Conservation (phyloP, 2,329 filamentous ascomycete species). For the Lecanicillium sp. region DNA sequence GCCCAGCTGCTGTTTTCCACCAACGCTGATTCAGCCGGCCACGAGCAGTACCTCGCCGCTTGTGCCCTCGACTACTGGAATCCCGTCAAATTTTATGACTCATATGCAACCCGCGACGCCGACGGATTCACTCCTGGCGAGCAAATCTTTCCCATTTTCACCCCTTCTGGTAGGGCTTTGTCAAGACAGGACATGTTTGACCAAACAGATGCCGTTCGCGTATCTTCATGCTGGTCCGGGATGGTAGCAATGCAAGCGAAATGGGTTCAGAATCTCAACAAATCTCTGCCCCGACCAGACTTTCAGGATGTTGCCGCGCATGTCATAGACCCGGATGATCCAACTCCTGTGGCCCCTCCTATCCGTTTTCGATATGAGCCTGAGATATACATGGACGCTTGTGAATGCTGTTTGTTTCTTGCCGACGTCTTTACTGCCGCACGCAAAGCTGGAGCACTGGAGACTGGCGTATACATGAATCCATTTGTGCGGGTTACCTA, state of each 20-base stretch:
- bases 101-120: constrained; percentile 61
- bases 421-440: constrained; percentile 35
- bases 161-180: constrained; percentile 39
- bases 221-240: constrained; percentile 69
- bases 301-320: constrained; percentile 25
- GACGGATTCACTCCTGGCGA: constrained; percentile 56
- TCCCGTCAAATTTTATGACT: constrained; percentile 64
- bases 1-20: constrained; percentile 54
- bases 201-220: constrained; percentile 55
- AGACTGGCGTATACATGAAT: constrained; percentile 63
- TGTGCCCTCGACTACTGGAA: constrained; percentile 59
- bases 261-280: constrained; percentile 41
- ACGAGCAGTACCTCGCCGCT: constrained; percentile 53
- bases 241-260: constrained; percentile 60
- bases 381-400: constrained; percentile 54
- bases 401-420: constrained; percentile 54
- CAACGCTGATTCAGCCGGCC: constrained; percentile 41
- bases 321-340: constrained; percentile 25
- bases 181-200: constrained; percentile 54
- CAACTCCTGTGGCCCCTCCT: constrained; percentile 25
- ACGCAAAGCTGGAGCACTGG: constrained; percentile 25
- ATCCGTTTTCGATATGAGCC: constrained; percentile 49
- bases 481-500: constrained; percentile 68
- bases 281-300: constrained; percentile 20
- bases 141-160: constrained; percentile 62